Percentiles rank a stretch among this genome's conserved stretches.
Evolutionary conservation across 805 yeast genomes (phyloP).

Genomic region (Lipomyces anomalus): DNA sequence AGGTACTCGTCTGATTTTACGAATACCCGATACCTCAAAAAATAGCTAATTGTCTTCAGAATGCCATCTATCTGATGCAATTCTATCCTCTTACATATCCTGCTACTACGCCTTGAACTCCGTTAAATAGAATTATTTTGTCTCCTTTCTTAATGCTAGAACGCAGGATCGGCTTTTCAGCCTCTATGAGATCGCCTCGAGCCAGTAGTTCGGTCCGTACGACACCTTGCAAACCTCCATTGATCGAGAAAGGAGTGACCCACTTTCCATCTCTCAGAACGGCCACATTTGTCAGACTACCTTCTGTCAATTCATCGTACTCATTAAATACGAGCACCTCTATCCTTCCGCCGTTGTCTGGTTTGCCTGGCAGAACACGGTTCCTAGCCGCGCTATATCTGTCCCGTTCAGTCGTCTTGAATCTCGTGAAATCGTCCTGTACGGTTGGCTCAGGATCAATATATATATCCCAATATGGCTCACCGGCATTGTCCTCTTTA

Average conservation of each 20-base stretch:
- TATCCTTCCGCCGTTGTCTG: conserved; percentile 10
- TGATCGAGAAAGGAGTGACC: conserved; percentile 72
- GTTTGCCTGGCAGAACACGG: conserved; percentile 37
- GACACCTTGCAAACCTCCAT: conserved; percentile 85
- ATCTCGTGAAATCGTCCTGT: conserved; percentile 73
- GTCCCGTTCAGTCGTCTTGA: conserved; percentile 73
- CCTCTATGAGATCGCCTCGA: conserved; percentile 36
- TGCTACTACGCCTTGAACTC: conserved; percentile 66
- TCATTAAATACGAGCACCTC: conserved; percentile 72
- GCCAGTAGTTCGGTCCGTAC: conserved; percentile 59
- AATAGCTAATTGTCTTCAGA: too few species aligned
- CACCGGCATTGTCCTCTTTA: conserved; percentile 9
- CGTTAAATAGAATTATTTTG: conserved; percentile 69
- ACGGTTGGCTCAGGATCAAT: conserved; percentile 50
- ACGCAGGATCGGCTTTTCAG: conserved; percentile 47
- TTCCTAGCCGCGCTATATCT: conserved; percentile 59
- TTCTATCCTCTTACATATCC: conserved; percentile 16
- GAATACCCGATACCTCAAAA: too few species aligned
- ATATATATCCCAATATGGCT: conserved; percentile 52
- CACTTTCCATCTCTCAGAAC: conserved; percentile 50
- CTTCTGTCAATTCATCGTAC: conserved; percentile 63
- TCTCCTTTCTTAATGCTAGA: conserved; percentile 58
- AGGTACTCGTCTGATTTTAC: too few species aligned
- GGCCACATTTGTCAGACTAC: conserved; percentile 78
- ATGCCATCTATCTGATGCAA: too few species aligned